Conservation (phyloP, 495 filamentous ascomycete species). For the Achaetomiella virescens region DNA sequence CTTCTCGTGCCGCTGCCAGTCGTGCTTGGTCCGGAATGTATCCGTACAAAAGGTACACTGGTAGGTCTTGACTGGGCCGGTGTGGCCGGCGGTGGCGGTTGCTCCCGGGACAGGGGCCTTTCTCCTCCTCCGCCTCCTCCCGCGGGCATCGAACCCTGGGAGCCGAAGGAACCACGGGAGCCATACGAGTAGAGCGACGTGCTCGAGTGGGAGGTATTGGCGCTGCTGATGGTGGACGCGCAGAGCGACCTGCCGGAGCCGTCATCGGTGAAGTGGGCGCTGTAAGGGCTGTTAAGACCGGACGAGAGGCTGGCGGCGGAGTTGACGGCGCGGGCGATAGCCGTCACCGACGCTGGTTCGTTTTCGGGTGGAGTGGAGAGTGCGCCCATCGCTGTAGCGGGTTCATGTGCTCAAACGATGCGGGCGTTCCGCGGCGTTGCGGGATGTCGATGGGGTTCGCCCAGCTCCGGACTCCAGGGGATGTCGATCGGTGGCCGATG, state of each 20-base stretch:
- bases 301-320: slow-evolving; percentile 46
- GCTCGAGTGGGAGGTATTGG: slow-evolving; percentile 65
- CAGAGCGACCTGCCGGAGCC: slow-evolving; percentile 65
- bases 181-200: slow-evolving; percentile 66
- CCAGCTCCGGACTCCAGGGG: slow-evolving; percentile 48
- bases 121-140: slow-evolving; percentile 63
- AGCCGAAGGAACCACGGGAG: slow-evolving; percentile 61
- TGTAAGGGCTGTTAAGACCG: slow-evolving; percentile 48
- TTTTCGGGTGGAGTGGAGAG: slow-evolving; percentile 79
- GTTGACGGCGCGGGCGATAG: slow-evolving; percentile 70
- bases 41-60: slow-evolving; percentile 83
- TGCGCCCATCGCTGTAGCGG: slow-evolving; percentile 81
- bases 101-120: slow-evolving; percentile 32
- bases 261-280: slow-evolving; percentile 52
- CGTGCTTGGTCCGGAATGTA: slow-evolving; percentile 75
- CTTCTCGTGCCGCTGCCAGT: slow-evolving; percentile 81
- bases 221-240: slow-evolving; percentile 64
- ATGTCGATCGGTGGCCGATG: slow-evolving; percentile 48
- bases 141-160: slow-evolving; percentile 53
- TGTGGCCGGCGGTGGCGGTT: slow-evolving; percentile 10
- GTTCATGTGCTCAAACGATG: slow-evolving; percentile 58
- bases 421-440: slow-evolving; percentile 39
- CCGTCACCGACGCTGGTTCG: slow-evolving; percentile 73
- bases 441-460: slow-evolving; percentile 65
- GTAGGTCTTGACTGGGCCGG: slow-evolving; percentile 50